Conservation (phyloP, 2,329 filamentous ascomycete genomes). For the Claviceps sp. region DNA sequence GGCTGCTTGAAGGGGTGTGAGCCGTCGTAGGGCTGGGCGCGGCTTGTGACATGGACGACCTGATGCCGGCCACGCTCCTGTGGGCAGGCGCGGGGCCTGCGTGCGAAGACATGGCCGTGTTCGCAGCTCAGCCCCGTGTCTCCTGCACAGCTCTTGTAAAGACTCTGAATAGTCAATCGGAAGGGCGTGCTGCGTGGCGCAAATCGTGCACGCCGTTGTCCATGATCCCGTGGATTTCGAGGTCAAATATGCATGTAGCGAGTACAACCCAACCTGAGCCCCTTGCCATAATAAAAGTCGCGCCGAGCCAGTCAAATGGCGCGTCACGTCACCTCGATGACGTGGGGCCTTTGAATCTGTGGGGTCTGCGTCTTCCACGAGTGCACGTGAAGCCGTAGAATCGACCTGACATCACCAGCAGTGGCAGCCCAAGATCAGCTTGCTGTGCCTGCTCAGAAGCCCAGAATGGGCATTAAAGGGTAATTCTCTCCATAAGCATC, state of each 20-base stretch:
- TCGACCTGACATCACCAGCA: neutral
- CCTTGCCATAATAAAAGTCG: slow-evolving; percentile 6
- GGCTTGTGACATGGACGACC: slow-evolving; percentile 25
- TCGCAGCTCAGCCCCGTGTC: neutral
- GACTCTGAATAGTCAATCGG: too few species aligned
- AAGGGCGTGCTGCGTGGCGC: too few species aligned
- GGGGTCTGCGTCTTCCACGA: too few species aligned
- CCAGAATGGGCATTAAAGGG: slow-evolving; percentile 53
- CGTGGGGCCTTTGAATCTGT: slow-evolving; percentile 14
- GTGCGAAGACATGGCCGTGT: slow-evolving; percentile 28
- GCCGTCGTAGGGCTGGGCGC: slow-evolving; percentile 31
- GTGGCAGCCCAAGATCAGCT: neutral
- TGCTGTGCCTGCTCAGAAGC: neutral
- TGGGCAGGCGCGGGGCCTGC: slow-evolving; percentile 36
- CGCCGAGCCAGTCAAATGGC: slow-evolving; percentile 17
- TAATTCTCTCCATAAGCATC: slow-evolving; percentile 14
- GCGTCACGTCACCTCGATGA: slow-evolving; percentile 16
- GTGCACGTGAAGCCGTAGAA: neutral
- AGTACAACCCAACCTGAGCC: neutral
- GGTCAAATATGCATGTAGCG: neutral
- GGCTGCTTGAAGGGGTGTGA: slow-evolving; percentile 45
- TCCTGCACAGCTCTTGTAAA: too few species aligned
- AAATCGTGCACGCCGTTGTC: too few species aligned
- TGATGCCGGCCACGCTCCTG: slow-evolving; percentile 45
- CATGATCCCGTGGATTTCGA: too few species aligned